Evolutionary conservation across 1,284 basidiomycete genomes (phyloP), one percentile per base, ranked within the genome.

Genomic region (Ceratobasidium sp.): DNA sequence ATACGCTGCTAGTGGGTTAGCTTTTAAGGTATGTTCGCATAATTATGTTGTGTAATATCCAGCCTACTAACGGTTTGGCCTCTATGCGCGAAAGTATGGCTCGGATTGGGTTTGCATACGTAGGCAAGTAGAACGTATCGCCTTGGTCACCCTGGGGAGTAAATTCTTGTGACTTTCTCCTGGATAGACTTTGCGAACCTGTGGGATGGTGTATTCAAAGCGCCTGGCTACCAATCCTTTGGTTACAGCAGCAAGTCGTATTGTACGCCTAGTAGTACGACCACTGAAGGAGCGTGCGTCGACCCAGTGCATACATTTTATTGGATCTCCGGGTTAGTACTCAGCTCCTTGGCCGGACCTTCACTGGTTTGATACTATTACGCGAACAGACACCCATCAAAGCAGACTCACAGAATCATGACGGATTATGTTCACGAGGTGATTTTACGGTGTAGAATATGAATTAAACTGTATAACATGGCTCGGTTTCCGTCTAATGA

Each of bases 281-380:
- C 54, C 29, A 59, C 68, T 3, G 68, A 48, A 8, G 68, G 68
- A 22, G 54, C 54, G 9, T 71, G 68, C 41, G 24, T 34, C 2
- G 68, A 71, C 22, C 68, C 68, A 27, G 68, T 54, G 19, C 68
- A 71, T 49, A 71, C 68, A 58, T 71, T 71, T 27, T 71, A 59
- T 16, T 71, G 68, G 68, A 71, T 71, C 37, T 29, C 43, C 24
- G 68, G 68, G 68, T 59, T 22, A 3, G 68, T 46, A 49, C 11
- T 46, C 43, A 2, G 19, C 19, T 14, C 43, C 13, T 46, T 19
- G 43, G 11, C 11, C 11, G 8, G 4, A 46, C 43, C 19, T 2
- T 14, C 43, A 2, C 13, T 46, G 19, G 11, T 46, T 19, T 2
- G 13, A 46, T 19, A 19, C 11, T 14, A 13, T 14, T 1, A 9